Percentiles rank a stretch among this genome's conserved stretches.
Conservation (phyloP, 129 eudicot genomes). For the Centaurea solstitialis region DNA sequence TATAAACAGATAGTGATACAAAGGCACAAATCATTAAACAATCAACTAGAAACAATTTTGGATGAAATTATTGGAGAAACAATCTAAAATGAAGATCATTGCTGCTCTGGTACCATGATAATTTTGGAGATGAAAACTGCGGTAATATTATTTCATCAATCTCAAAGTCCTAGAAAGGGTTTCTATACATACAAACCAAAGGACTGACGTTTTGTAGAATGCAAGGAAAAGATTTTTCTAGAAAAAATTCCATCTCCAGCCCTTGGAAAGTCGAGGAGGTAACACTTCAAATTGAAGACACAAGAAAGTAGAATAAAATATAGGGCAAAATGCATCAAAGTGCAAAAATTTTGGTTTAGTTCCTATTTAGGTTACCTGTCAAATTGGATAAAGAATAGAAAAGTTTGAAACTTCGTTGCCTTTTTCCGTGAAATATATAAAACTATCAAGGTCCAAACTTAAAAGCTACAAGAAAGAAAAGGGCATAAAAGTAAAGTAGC, state of each 20-base stretch:
- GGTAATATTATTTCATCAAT: not conserved
- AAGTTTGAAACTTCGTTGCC: not conserved
- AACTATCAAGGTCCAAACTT: not conserved
- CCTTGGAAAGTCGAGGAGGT: not conserved
- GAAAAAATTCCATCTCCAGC: not conserved
- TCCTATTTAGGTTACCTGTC: not conserved
- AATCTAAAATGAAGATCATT: not conserved
- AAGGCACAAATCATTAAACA: no score
- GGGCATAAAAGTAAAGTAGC: not conserved
- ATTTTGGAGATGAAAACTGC: not conserved
- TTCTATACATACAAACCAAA: not conserved
- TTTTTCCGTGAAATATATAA: not conserved
- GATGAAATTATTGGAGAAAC: not conserved
- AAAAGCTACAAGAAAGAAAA: not conserved
- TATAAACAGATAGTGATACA: no score
- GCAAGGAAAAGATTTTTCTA: not conserved
- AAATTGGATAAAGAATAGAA: not conserved
- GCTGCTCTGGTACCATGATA: not conserved
- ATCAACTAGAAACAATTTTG: not conserved
- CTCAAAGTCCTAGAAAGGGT: not conserved
- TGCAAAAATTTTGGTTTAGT: not conserved
- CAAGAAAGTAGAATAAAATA: not conserved
- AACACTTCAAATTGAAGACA: not conserved
- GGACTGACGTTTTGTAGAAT: not conserved
- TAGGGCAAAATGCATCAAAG: not conserved